These are phyloP conservation scores for Lepidium campestre DNA, from an alignment of 441 rosid species.

Conservation along the genomic window DNA sequence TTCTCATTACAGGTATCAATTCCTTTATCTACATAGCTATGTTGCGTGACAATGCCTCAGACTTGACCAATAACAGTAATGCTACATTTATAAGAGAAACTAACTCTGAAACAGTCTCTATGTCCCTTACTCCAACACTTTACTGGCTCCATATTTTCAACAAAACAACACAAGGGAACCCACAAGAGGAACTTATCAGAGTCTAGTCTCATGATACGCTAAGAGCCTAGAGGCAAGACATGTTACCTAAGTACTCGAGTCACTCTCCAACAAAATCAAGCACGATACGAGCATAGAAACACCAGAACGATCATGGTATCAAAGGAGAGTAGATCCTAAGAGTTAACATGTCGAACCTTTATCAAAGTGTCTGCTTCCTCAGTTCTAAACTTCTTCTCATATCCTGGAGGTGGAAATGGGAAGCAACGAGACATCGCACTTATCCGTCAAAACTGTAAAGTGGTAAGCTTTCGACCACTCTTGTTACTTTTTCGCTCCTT, in stretches of 20 bases:
- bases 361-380: constrained; percentile 45
- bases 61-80: not conserved
- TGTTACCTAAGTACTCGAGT: not conserved
- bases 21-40: not conserved
- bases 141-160: not conserved
- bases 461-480: constrained; percentile 28
- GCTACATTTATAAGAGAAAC: not conserved
- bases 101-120: not conserved
- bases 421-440: constrained; percentile 87
- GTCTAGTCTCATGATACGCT: not conserved
- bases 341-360: constrained; percentile 42
- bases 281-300: not conserved
- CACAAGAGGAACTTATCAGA: not conserved
- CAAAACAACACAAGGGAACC: not conserved
- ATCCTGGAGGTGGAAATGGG: constrained; percentile 85
- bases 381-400: constrained; percentile 57
- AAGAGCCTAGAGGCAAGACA: not conserved
- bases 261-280: constrained; percentile 6
- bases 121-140: not conserved
- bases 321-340: constrained; percentile 19
- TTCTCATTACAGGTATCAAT: not conserved
- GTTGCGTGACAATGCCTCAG: not conserved
- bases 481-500: constrained; percentile 27
- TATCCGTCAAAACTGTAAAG: constrained; percentile 26
- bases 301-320: not conserved